Percentiles rank a stretch among this genome's conserved stretches.
Evolutionary conservation across 495 filamentous ascomycete genomes (phyloP).

Genomic region (Neurospora africana): DNA sequence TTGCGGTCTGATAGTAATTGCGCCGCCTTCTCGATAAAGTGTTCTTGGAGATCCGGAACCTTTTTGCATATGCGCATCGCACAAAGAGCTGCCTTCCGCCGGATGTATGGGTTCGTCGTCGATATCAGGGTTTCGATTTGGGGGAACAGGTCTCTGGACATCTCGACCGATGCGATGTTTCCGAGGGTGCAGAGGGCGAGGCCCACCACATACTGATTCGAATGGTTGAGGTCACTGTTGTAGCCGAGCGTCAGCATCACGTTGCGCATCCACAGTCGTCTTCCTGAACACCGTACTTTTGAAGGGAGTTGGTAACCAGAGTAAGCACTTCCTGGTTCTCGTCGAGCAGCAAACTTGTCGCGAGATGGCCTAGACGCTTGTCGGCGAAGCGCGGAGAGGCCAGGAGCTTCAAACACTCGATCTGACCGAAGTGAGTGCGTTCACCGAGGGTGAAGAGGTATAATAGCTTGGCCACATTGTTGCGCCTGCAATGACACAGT

Average conservation of each 20-base stretch:
- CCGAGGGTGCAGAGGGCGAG: constrained; percentile 90
- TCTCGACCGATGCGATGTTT: constrained; percentile 95
- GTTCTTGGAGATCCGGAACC: constrained; percentile 92
- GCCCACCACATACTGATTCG: constrained; percentile 97
- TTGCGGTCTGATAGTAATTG: constrained; percentile 81
- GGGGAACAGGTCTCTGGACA: constrained; percentile 95
- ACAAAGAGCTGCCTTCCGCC: constrained; percentile 94
- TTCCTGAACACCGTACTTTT: constrained; percentile 57
- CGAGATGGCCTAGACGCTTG: constrained; percentile 91
- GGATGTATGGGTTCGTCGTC: constrained; percentile 91
- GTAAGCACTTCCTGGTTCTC: constrained; percentile 98
- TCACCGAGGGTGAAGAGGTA: constrained; percentile 99
- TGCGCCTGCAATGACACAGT: constrained; percentile 52
- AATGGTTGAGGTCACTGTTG: constrained; percentile 82
- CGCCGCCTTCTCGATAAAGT: constrained; percentile 90
- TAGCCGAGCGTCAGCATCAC: constrained; percentile 20
- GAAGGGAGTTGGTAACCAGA: constrained; percentile 90
- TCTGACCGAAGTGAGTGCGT: constrained; percentile 96
- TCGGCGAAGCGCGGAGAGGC: constrained; percentile 96
- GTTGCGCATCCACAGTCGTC: not conserved
- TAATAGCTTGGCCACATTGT: constrained; percentile 96
- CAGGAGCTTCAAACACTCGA: constrained; percentile 95
- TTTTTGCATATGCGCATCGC: constrained; percentile 99
- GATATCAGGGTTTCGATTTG: constrained; percentile 87
- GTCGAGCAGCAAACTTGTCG: constrained; percentile 90